Conservation (phyloP, 2,329 filamentous ascomycete species). For the Fusarium dlaminii region DNA sequence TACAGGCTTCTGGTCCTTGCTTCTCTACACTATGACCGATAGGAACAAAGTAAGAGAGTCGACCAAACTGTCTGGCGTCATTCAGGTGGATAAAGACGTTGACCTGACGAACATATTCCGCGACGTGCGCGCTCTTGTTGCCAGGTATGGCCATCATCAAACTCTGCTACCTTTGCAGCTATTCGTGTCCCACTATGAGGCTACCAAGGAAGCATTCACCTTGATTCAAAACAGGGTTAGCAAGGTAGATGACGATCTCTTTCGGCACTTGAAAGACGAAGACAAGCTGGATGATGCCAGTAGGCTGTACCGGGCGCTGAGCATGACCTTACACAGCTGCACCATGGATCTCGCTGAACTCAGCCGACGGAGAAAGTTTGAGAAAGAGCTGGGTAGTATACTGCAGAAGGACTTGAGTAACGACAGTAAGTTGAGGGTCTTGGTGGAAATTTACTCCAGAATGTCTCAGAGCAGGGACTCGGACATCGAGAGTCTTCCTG, state of each 20-base stretch:
- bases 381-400: rapidly evolving
- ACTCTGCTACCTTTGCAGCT: not conserved
- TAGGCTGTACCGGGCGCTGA: not conserved
- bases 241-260: not conserved
- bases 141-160: not conserved
- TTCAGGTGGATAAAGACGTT: not conserved
- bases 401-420: rapidly evolving
- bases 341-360: not conserved
- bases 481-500: not conserved
- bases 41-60: rapidly evolving
- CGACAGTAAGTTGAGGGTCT: not conserved
- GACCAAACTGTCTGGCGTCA: not conserved
- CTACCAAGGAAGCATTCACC: rapidly evolving
- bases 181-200: not conserved
- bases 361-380: not conserved
- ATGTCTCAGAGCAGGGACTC: not conserved
- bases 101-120: rapidly evolving
- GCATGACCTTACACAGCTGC: not conserved
- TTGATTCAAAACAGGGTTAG: rapidly evolving
- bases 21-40: not conserved
- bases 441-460: not conserved
- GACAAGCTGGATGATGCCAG: not conserved
- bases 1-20: not conserved
- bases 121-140: rapidly evolving
- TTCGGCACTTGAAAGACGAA: rapidly evolving